Conservation (phyloP, 495 filamentous ascomycete species). For the Neurospora sp. region DNA sequence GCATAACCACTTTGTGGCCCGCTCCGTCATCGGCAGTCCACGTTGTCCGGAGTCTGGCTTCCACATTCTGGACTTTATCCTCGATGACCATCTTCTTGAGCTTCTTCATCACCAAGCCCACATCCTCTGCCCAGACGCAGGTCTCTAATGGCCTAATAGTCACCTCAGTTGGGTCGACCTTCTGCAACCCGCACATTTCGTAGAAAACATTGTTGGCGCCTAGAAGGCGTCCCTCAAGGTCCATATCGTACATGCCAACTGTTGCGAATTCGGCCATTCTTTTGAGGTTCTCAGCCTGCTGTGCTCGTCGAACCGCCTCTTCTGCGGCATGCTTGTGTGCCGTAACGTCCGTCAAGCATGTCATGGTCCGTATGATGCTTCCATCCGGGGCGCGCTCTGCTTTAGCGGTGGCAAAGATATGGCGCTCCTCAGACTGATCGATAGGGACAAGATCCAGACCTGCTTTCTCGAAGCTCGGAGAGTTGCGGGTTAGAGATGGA, state of each 20-base stretch:
- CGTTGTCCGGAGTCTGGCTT: slow-evolving; percentile 25
- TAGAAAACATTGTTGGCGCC: slow-evolving; percentile 36
- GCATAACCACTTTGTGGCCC: slow-evolving; percentile 18
- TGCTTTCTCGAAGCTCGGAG: slow-evolving; percentile 34
- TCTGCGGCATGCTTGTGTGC: slow-evolving; percentile 31
- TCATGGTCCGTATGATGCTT: slow-evolving; percentile 28
- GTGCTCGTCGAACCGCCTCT: slow-evolving; percentile 32
- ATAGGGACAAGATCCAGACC: slow-evolving; percentile 23
- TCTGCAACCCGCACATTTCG: slow-evolving; percentile 30
- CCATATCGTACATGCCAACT: slow-evolving; percentile 39
- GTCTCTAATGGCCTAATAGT: slow-evolving; percentile 27
- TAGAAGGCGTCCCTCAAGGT: slow-evolving; percentile 29
- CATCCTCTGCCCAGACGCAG: slow-evolving; percentile 24
- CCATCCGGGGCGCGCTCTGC: slow-evolving; percentile 30
- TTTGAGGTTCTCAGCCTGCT: slow-evolving; percentile 38
- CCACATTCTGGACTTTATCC: slow-evolving; percentile 20
- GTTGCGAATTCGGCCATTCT: slow-evolving; percentile 38
- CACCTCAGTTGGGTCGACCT: slow-evolving; percentile 20
- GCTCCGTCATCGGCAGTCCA: slow-evolving; percentile 21
- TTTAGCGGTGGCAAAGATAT: slow-evolving; percentile 29
- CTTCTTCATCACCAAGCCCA: slow-evolving; percentile 13
- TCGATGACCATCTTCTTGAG: slow-evolving; percentile 18
- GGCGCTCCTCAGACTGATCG: slow-evolving; percentile 23
- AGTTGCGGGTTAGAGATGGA: slow-evolving; percentile 20
- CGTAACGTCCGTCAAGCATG: slow-evolving; percentile 37